Base-by-base conservation (phyloP, 2,329 filamentous ascomycete genomes). In the Neofusicoccum umdonicola region DNA sequence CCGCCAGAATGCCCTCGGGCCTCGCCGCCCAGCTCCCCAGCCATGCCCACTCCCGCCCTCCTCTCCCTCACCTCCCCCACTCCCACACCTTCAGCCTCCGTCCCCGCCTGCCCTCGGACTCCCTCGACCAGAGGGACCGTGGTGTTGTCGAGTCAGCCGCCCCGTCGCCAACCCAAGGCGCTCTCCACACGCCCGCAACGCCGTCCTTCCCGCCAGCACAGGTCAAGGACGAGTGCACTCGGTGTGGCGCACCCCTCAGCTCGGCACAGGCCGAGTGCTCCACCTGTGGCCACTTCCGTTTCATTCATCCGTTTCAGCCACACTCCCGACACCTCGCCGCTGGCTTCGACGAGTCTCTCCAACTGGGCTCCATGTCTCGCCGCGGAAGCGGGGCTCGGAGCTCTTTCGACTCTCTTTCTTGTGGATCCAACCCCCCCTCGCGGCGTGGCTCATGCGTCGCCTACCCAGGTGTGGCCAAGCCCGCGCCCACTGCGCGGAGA, bases 281-380 rank as follows among this genome's bases (percentile, higher is more conserved):
- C 17, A 17, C 27, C 9, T 64, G 63, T 31, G 54, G 63, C 12
- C 45, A 50, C 22, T 34, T 61, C 19, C 35, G 37, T 6, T 64
- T 64, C 63, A 58, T 47, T 8, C 63, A 64, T 6, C 63, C 63
- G 4, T 64, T 64, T 34, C 63, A 64, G 54, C 39, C 50, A 17
- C 41, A 48, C 13, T 17, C 50, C 4, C 34, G 63, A 39, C 50
- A 64, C 34, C 63, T 64, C 11, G 63, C 22, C 22, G 37, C 44
- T 13, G 63, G 27, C 27, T 60, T 27, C 17, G 63, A 64, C 6
- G 63, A 64, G 5, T 44, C 52, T 35, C 37, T 60, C 44, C 50
- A 19, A 37, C 35, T n/a, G 12, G 52, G 37, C 27, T 9, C 63
- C 52, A 60, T 52, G 54, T 64, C 63, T 51, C 52, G 63, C 13